Percentiles rank a stretch among this genome's conserved stretches.
Evolutionary conservation across 768 basidiomycete species (phyloP).

Genomic region (Leccinum uliginosum): DNA sequence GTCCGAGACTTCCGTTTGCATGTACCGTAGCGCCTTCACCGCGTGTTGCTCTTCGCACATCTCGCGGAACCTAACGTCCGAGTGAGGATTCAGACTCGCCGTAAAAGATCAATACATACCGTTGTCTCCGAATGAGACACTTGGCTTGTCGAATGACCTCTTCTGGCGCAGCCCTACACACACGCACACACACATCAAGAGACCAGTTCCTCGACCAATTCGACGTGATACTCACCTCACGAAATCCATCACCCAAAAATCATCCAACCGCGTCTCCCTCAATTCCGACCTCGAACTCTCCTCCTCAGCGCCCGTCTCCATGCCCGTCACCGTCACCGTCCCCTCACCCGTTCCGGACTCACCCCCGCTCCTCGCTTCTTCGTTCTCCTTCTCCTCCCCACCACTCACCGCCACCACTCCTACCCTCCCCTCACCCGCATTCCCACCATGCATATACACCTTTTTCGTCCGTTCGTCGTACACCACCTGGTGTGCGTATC

Average conservation of each 20-base stretch:
- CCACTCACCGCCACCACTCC: conserved; percentile 8
- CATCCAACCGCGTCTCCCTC: conserved; percentile 55
- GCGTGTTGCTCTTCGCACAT: conserved; percentile 60
- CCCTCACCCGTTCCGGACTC: conserved; percentile 9
- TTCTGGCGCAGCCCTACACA: conserved; percentile 50
- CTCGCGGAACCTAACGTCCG: conserved; percentile 65
- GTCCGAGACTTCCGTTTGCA: conserved; percentile 63
- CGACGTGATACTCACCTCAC: conserved; percentile 43
- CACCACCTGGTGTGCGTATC: conserved; percentile 73
- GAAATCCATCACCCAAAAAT: conserved; percentile 75
- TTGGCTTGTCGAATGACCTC: conserved; percentile 62
- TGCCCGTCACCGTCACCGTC: conserved; percentile 8
- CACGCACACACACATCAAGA: not conserved
- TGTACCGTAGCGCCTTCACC: conserved; percentile 64
- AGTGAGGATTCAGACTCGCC: not conserved
- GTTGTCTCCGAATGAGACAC: conserved; percentile 65
- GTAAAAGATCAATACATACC: conserved; percentile 39
- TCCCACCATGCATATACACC: conserved; percentile 75
- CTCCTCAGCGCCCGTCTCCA: conserved; percentile 5
- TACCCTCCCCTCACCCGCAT: conserved; percentile 44
- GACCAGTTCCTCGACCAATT: not conserved
- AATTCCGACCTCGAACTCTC: conserved; percentile 3
- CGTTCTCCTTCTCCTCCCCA: conserved; percentile 25
- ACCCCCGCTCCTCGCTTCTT: not conserved
- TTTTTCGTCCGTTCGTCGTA: conserved; percentile 56